Evolutionary conservation across 2,329 filamentous ascomycete genomes (phyloP).

Genomic region (Grosmannia clavigera): DNA sequence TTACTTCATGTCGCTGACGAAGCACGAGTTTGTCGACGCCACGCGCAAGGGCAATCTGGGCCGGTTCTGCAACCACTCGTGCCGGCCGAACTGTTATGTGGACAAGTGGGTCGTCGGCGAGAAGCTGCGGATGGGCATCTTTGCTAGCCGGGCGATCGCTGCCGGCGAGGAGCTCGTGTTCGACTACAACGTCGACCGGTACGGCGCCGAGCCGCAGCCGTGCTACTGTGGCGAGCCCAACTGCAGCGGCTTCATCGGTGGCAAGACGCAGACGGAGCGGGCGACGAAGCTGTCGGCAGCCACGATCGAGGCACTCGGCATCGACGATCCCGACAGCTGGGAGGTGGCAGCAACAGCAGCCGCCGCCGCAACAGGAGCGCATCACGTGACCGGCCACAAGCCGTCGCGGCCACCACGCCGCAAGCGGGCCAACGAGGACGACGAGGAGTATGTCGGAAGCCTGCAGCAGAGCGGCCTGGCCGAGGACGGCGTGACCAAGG

Average conservation of each 20-base stretch:
- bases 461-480: constrained; percentile 68
- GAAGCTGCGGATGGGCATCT: constrained; percentile 98
- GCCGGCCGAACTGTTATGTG: constrained; percentile 96
- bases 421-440: constrained; percentile 84
- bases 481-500: constrained; percentile 76
- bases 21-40: constrained; percentile 93
- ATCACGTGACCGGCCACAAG: constrained; percentile 55
- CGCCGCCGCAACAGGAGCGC: too few species aligned
- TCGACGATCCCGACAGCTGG: constrained; percentile 87
- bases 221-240: constrained; percentile 94
- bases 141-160: constrained; percentile 72
- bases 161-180: constrained; percentile 93
- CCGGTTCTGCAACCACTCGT: constrained; percentile 97
- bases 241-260: constrained; percentile 92
- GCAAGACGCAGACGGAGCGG: constrained; percentile 93
- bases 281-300: constrained; percentile 82
- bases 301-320: constrained; percentile 88
- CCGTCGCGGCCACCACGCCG: constrained; percentile 46
- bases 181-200: constrained; percentile 98
- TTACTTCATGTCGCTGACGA: constrained; percentile 98
- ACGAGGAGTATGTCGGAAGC: constrained; percentile 91
- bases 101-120: constrained; percentile 99
- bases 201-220: constrained; percentile 89
- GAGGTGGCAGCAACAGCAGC: constrained; percentile 41
- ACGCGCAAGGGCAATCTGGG: constrained; percentile 94